phyloP scores from a whole-genome alignment of 2,329 filamentous ascomycete species.

The Davidsoniella virescens region DNA sequence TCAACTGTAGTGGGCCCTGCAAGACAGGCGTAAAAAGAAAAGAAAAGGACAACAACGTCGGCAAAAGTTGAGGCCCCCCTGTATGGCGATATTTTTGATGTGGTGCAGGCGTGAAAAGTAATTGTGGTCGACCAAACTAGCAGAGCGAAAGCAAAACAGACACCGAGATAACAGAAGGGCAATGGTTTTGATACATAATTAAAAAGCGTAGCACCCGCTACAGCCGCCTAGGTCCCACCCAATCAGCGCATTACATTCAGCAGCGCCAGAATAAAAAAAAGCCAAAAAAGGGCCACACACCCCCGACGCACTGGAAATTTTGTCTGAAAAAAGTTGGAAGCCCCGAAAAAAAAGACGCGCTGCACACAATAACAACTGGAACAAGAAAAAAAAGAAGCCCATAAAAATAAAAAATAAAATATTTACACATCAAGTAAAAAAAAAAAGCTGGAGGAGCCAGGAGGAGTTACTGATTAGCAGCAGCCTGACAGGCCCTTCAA shows the following conservation, averaged over 20 bases:
- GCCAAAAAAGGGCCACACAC: neutral
- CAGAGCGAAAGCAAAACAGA: no score
- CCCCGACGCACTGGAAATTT: neutral
- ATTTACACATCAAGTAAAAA: constrained; percentile 1
- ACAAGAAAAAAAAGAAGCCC: constrained; percentile 9
- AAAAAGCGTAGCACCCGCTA: constrained; percentile 1
- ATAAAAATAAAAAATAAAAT: constrained; percentile 11
- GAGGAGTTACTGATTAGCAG: constrained; percentile 12
- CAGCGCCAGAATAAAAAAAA: neutral
- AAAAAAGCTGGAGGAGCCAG: constrained; percentile 1
- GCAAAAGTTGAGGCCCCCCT: no score
- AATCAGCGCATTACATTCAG: neutral
- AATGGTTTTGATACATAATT: neutral
- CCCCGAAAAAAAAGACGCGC: constrained; percentile 5
- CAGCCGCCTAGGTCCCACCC: neutral
- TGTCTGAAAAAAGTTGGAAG: no score
- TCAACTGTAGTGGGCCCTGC: no score
- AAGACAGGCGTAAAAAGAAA: no score
- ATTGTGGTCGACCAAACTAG: no score
- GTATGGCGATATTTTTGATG: no score
- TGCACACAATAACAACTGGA: constrained; percentile 1
- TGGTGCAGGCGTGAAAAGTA: no score
- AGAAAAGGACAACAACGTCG: no score
- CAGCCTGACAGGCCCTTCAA: constrained; percentile 9
- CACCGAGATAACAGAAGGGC: neutral